phyloP scores from a whole-genome alignment of 2,329 filamentous ascomycete genomes.

The Arthrinium phaeospermum region DNA sequence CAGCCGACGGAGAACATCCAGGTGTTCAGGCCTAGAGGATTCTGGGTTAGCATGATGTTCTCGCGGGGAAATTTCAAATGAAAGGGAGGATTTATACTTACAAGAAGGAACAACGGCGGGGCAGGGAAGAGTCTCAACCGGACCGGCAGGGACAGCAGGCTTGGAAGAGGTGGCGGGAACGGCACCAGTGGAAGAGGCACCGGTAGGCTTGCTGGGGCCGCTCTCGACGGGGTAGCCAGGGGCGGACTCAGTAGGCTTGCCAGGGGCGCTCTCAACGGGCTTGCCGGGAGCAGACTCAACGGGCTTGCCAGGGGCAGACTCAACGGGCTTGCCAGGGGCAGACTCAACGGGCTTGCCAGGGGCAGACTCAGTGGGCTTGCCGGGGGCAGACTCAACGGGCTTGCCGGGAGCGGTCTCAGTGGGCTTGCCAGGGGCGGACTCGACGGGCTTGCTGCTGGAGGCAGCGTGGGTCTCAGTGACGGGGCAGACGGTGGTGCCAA shows the following conservation, averaged over 20 bases:
- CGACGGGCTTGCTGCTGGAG: constrained; percentile 25
- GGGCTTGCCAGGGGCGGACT: constrained; percentile 26
- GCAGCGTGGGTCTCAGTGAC: constrained; percentile 52
- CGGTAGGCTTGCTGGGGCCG: not conserved
- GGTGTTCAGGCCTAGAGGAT: constrained; percentile 90
- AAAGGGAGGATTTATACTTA: too few relatives aligned
- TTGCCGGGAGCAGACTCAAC: constrained; percentile 19
- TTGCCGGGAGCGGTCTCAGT: constrained; percentile 19
- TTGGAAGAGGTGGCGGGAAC: constrained; percentile 33
- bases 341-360: constrained; percentile 14
- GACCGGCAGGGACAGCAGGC: constrained; percentile 33
- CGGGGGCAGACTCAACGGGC: constrained; percentile 25
- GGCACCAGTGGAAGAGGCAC: constrained; percentile 31
- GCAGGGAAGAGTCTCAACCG: too few relatives aligned
- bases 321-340: not conserved
- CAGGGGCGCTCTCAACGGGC: constrained; percentile 17
- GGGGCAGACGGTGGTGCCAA: constrained; percentile 67
- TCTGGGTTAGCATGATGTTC: too few relatives aligned
- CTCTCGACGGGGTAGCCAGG: constrained; percentile 15
- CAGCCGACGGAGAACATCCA: constrained; percentile 80
- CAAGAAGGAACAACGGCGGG: too few relatives aligned
- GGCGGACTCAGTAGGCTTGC: constrained; percentile 23
- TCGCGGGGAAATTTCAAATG: too few relatives aligned
- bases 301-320: not conserved
- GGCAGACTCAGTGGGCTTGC: constrained; percentile 24